Evolutionary conservation across 768 basidiomycete genomes (phyloP).

Genomic region (Rhodotorula sphaerocarpa): DNA sequence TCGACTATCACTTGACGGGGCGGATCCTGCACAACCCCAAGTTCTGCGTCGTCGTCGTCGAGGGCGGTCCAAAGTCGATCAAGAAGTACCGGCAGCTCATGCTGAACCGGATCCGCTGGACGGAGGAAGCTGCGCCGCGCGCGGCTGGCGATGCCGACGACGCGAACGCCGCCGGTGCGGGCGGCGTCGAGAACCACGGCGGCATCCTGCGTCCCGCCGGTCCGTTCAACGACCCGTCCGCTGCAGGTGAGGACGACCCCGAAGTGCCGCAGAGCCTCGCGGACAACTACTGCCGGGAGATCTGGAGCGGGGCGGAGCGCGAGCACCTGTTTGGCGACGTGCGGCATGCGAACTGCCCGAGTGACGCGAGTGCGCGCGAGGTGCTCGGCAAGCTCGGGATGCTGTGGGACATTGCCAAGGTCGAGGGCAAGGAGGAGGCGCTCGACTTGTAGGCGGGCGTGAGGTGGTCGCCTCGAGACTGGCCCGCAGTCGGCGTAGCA

Average conservation of each 20-base stretch:
- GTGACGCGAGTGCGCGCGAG: conserved; percentile 74
- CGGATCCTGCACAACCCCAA: conserved; percentile 80
- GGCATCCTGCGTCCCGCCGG: conserved; percentile 18
- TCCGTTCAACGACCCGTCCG: conserved; percentile 20
- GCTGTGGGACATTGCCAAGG: conserved; percentile 89
- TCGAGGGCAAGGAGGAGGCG: conserved; percentile 9
- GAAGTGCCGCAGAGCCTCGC: conserved; percentile 55
- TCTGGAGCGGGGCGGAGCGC: conserved; percentile 86
- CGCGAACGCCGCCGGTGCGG: not conserved
- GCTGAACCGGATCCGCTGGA: conserved; percentile 84
- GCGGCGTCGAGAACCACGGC: conserved; percentile 6
- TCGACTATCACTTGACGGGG: conserved; percentile 78
- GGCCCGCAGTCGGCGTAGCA: too few relatives aligned
- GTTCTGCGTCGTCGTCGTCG: conserved; percentile 86
- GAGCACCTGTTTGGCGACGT: conserved; percentile 59
- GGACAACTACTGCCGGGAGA: conserved; percentile 76
- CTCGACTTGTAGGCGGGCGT: not conserved
- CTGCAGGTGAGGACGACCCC: conserved; percentile 11
- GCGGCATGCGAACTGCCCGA: conserved; percentile 42
- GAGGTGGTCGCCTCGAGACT: too few relatives aligned
- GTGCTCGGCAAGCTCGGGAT: conserved; percentile 76
- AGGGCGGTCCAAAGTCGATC: conserved; percentile 77
- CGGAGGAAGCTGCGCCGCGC: conserved; percentile 62
- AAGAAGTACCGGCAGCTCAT: conserved; percentile 81
- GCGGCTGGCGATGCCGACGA: not conserved